Evolutionary conservation across 2,329 filamentous ascomycete genomes (phyloP).

Genomic region (Coniochaeta prunicola): DNA sequence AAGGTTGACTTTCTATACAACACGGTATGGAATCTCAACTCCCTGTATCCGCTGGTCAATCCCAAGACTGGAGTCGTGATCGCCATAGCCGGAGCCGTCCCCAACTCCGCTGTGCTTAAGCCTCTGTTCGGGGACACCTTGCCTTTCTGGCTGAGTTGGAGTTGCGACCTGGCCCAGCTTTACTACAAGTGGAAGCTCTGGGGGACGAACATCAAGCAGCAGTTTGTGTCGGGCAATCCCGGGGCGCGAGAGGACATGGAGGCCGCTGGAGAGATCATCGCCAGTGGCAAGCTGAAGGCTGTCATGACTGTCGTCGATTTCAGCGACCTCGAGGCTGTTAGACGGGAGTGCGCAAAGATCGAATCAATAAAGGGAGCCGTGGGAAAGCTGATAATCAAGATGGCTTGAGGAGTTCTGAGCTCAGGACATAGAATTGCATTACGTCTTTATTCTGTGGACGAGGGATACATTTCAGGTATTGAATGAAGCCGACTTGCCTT

Average conservation of each 20-base stretch:
- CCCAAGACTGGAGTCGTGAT: slow-evolving; percentile 28
- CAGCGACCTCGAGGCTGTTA: slow-evolving; percentile 33
- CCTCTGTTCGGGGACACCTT: slow-evolving; percentile 23
- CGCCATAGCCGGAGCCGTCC: slow-evolving; percentile 30
- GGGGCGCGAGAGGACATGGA: slow-evolving; percentile 34
- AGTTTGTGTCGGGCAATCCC: slow-evolving; percentile 36
- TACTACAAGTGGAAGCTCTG: slow-evolving; percentile 33
- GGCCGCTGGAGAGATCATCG: slow-evolving; percentile 29
- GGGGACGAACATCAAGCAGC: slow-evolving; percentile 36
- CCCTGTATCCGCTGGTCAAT: slow-evolving; percentile 31
- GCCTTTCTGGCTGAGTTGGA: slow-evolving; percentile 26
- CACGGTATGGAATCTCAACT: slow-evolving; percentile 32
- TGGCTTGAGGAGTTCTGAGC: no score
- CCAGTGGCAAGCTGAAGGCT: slow-evolving; percentile 31
- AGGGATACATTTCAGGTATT: no score
- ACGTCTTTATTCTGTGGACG: no score
- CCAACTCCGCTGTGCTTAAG: slow-evolving; percentile 20
- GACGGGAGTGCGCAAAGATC: slow-evolving; percentile 31
- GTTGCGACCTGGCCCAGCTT: slow-evolving; percentile 22
- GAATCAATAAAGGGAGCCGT: slow-evolving; percentile 32
- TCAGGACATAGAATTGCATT: no score
- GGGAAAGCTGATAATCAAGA: slow-evolving; percentile 23
- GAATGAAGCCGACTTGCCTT: no score
- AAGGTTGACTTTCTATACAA: slow-evolving; percentile 44
- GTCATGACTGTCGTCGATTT: slow-evolving; percentile 34